phyloP scores from a whole-genome alignment of 805 yeast species.

The Candida ovalis region DNA sequence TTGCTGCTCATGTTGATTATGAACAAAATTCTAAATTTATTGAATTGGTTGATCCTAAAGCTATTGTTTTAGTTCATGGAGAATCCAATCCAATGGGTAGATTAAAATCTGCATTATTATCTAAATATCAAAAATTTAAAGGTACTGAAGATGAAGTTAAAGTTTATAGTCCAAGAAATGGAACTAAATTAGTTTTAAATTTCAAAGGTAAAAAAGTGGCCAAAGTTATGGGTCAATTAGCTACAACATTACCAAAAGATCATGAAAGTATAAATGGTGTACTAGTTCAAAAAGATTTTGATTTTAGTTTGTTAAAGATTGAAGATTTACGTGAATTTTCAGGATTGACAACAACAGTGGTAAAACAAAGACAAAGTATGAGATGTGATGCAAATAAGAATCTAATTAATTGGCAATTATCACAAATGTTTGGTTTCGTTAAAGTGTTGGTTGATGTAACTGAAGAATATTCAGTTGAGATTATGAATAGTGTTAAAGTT shows the following conservation, averaged over 20 bases:
- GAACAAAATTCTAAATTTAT: conserved; percentile 90
- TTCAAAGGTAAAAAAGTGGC: conserved; percentile 85
- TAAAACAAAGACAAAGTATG: conserved; percentile 77
- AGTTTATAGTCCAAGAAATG: conserved; percentile 88
- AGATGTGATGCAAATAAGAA: conserved; percentile 78
- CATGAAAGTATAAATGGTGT: conserved; percentile 67
- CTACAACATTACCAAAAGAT: conserved; percentile 39
- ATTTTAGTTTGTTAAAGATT: conserved; percentile 74
- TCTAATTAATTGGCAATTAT: conserved; percentile 81
- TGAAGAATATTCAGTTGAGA: conserved; percentile 44
- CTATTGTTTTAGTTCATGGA: conserved; percentile 92
- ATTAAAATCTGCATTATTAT: conserved; percentile 83
- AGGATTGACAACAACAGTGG: conserved; percentile 77
- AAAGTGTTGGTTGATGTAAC: conserved; percentile 55
- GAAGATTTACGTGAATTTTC: conserved; percentile 88
- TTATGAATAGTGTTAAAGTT: conserved; percentile 63
- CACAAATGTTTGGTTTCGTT: conserved; percentile 91
- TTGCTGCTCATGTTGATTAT: conserved; percentile 99
- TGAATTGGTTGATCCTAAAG: conserved; percentile 78
- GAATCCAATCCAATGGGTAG: conserved; percentile 99
- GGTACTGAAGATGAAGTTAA: conserved; percentile 87
- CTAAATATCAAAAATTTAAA: conserved; percentile 76
- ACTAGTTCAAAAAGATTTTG: conserved; percentile 86
- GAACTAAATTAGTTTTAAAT: conserved; percentile 71
- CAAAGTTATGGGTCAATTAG: conserved; percentile 55